Percentiles rank a stretch among this genome's conserved stretches.
Evolutionary conservation across 306 rosid species (phyloP).

Genomic region (Casuarina equisetifolia): DNA sequence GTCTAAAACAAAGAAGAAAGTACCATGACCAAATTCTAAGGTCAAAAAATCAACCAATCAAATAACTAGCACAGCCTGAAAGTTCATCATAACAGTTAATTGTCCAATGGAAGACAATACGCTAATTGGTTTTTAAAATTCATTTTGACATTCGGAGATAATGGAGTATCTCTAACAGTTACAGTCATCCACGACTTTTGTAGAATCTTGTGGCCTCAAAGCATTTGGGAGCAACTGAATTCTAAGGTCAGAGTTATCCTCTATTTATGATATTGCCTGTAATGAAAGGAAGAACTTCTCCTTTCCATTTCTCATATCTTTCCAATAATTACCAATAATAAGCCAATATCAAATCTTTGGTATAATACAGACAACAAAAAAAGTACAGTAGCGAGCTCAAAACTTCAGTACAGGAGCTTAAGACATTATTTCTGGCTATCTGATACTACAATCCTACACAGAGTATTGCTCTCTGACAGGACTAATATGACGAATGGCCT

Average conservation of each 20-base stretch:
- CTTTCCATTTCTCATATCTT: conserved; percentile 1
- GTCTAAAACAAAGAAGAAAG: background rate
- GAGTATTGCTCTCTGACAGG: background rate
- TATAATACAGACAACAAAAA: background rate
- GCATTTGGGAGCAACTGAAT: background rate
- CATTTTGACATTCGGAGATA: background rate
- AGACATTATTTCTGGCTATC: background rate
- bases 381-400: background rate
- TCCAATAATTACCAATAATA: background rate
- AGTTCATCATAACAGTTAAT: background rate
- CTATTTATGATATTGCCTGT: background rate
- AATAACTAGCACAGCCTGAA: background rate
- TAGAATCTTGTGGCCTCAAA: background rate
- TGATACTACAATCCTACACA: background rate
- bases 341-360: background rate
- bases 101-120: background rate
- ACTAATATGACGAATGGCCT: background rate
- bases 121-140: background rate
- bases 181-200: background rate
- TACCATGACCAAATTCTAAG: background rate
- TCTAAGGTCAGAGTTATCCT: background rate
- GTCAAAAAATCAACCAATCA: background rate
- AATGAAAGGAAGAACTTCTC: background rate
- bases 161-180: background rate
- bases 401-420: background rate